Evolutionary conservation across 805 yeast genomes (phyloP).

Genomic region (Nakazawaea peltata): DNA sequence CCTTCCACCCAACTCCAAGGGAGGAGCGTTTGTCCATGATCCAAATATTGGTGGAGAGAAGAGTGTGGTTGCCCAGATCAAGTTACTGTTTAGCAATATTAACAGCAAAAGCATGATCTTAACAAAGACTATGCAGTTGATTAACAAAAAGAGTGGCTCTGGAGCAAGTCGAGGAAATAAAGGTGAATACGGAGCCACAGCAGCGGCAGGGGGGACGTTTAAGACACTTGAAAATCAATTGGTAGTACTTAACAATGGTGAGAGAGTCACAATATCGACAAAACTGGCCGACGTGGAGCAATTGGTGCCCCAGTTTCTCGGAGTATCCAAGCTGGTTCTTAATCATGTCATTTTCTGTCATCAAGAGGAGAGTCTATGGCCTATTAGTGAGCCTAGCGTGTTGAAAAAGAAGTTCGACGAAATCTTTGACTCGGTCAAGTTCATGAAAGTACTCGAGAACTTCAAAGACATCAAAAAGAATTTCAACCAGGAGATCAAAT

Average conservation of each 20-base stretch:
- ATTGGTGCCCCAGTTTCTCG: constrained; percentile 74
- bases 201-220: constrained; percentile 56
- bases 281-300: constrained; percentile 78
- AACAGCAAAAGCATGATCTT: constrained; percentile 75
- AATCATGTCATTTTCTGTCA: constrained; percentile 95
- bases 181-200: too few relatives aligned
- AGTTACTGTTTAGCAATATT: constrained; percentile 71
- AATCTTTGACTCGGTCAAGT: constrained; percentile 90
- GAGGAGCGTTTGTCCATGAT: constrained; percentile 94
- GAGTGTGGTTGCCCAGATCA: constrained; percentile 83
- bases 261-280: constrained; percentile 67
- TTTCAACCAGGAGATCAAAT: constrained; percentile 62
- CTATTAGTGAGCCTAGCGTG: constrained; percentile 81
- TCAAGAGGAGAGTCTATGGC: constrained; percentile 97
- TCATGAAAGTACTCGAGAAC: constrained; percentile 81
- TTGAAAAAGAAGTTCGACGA: constrained; percentile 93
- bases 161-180: too few relatives aligned
- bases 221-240: constrained; percentile 90
- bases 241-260: constrained; percentile 55
- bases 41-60: constrained; percentile 73
- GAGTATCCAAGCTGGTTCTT: constrained; percentile 80
- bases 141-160: constrained; percentile 41
- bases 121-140: constrained; percentile 75
- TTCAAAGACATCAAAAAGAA: constrained; percentile 73
- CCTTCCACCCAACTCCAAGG: constrained; percentile 90